Base-by-base conservation (phyloP, 345 rosid species). In the Gossypium longicalyx region DNA sequence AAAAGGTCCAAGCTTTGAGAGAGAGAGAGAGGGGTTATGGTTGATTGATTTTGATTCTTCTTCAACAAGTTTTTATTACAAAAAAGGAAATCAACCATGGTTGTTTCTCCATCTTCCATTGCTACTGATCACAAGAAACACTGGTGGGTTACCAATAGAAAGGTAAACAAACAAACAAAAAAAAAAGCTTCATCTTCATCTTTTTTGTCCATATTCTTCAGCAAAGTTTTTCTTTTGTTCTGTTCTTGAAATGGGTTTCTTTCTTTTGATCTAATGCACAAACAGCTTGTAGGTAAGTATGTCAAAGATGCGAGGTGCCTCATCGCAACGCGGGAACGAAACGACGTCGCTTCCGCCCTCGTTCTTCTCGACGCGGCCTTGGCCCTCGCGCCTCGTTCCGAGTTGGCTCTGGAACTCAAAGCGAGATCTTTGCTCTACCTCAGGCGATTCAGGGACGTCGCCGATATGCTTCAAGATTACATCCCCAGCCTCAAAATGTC, bases 121-220 rank as follows among this genome's bases (percentile, higher is more conserved):
- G 77, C 65, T 10, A 65, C 11, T 79, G 89, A 88, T 41, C 65
- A 73, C 43, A 90, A 79, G 85, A 86, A 83, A 59, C 91, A 80
- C 77, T 90, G 94, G 97, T 94, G 98, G 98, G 90, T 90, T 73
- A 92, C 82, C 81, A 89, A 89, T 80, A 78, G 92, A 71, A 94
- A 87, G 97, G 98, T 90, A 73, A 23, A n/a, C 0, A 12, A 23
- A 12, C 76, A 34, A 34, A 19, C 15, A 47, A 47, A 47, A 2
- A 47, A 2, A 48, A 48, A 2, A 0, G 34, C 34, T 29, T 29
- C 34, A 29, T 29, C 15, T 13, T 27, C 10, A 65, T 49, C 43
- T 12, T 57, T 49, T 71, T 12, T 16, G 49, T 20, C 76, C 27
- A 29, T 12, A 2, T 1, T 70, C 25, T 53, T 69, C 20, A 43